Percentiles rank a stretch among this genome's conserved stretches.
Evolutionary conservation across 2,329 filamentous ascomycete species (phyloP).

Genomic region (Claviceps sp.): DNA sequence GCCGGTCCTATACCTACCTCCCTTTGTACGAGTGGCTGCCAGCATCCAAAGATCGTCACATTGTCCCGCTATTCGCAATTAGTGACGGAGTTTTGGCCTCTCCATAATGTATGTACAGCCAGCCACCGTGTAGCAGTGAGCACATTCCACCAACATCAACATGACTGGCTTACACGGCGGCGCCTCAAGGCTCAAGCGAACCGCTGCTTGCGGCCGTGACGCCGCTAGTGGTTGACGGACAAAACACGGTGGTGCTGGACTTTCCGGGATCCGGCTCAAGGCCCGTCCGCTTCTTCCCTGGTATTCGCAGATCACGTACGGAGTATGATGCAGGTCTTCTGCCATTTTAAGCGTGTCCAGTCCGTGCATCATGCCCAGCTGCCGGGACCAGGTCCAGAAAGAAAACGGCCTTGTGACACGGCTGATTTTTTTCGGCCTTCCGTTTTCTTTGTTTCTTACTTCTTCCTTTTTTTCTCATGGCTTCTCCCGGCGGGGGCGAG

Average conservation of each 20-base stretch:
- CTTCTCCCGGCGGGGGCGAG: background rate
- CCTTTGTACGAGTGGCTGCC: background rate
- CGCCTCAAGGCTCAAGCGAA: conserved; percentile 2
- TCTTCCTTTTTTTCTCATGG: background rate
- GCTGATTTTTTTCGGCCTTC: background rate
- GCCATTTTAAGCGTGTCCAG: conserved; percentile 6
- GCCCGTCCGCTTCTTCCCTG: background rate
- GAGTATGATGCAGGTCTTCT: conserved; percentile 9
- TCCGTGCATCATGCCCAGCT: background rate
- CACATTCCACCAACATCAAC: too few species aligned
- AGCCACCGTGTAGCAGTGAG: background rate
- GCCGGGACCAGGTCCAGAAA: background rate
- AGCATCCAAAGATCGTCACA: background rate
- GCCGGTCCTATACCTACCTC: background rate
- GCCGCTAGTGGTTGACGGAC: background rate
- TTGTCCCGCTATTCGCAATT: background rate
- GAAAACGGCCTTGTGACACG: background rate
- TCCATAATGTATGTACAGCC: background rate
- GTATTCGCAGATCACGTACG: conserved; percentile 7
- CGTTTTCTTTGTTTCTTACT: background rate
- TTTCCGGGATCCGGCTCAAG: conserved; percentile 8
- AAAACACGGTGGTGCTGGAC: background rate
- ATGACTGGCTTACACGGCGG: conserved; percentile 1
- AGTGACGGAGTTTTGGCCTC: background rate
- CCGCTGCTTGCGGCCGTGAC: conserved; percentile 7